Conservation (phyloP, 352 stramenopile species). For the Phytopythium vexans region DNA sequence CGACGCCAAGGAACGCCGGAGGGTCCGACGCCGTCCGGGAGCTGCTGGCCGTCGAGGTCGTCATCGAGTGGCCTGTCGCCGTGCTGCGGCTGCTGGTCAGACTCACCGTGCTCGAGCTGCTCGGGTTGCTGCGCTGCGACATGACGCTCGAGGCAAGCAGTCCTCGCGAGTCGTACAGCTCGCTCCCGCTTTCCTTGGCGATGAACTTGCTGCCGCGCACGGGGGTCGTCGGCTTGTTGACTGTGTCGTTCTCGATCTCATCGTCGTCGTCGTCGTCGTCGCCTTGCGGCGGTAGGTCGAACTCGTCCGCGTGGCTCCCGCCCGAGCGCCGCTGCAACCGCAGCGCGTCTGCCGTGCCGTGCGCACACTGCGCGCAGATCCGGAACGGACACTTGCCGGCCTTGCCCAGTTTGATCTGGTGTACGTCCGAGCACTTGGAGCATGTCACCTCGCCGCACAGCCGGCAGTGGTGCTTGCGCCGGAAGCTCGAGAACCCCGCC, state of each 20-base stretch:
- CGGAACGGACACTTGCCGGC: constrained; percentile 52
- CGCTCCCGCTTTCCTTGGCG: constrained; percentile 13
- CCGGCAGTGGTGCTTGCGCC: constrained; percentile 69
- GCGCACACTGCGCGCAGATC: constrained; percentile 53
- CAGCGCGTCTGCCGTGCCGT: constrained; percentile 27
- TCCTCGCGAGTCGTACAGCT: constrained; percentile 35
- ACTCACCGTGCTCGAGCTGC: constrained; percentile 26
- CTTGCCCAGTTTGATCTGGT: constrained; percentile 56
- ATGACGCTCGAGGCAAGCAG: constrained; percentile 14
- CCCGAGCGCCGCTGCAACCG: constrained; percentile 11
- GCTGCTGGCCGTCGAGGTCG: constrained; percentile 9
- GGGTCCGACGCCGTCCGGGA: background rate
- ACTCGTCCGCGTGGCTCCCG: constrained; percentile 6
- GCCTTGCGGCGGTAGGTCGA: constrained; percentile 16
- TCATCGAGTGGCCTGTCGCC: background rate
- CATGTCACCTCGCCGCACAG: constrained; percentile 71
- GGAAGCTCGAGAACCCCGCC: constrained; percentile 51
- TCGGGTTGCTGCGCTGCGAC: constrained; percentile 24
- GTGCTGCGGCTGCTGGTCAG: constrained; percentile 11
- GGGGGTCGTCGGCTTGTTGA: background rate
- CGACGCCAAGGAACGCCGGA: constrained; percentile 10
- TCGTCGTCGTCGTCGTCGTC: constrained; percentile 21
- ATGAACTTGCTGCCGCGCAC: constrained; percentile 13
- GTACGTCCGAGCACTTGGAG: constrained; percentile 65
- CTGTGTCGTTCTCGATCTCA: background rate